phyloP scores from a whole-genome alignment of 2,329 filamentous ascomycete species.

The Stagonosporopsis vannaccii region DNA sequence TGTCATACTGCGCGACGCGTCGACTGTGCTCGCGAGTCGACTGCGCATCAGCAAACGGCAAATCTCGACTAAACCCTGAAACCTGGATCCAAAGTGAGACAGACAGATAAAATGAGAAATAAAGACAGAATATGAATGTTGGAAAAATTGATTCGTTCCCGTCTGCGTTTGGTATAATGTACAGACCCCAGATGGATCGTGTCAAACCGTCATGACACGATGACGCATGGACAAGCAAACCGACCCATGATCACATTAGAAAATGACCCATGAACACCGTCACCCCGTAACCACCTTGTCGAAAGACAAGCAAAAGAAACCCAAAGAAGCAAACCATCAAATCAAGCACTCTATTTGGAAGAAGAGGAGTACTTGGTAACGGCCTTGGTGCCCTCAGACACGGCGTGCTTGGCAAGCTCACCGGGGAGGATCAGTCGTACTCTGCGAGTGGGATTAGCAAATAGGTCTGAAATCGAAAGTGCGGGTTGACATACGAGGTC shows the following conservation, averaged over 20 bases:
- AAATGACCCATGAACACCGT: conserved; percentile 55
- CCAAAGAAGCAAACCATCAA: conserved; percentile 57
- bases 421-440: conserved; percentile 97
- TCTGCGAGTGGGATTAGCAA: conserved; percentile 51
- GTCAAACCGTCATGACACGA: conserved; percentile 47
- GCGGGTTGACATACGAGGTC: conserved; percentile 72
- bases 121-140: conserved; percentile 37
- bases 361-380: conserved; percentile 99
- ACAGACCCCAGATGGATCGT: conserved; percentile 50
- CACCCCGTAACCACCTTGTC: conserved; percentile 53
- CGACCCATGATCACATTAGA: conserved; percentile 62
- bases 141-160: conserved; percentile 52
- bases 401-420: conserved; percentile 99
- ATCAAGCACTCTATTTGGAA: conserved; percentile 80
- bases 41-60: not conserved
- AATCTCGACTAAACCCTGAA: not conserved
- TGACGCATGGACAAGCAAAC: conserved; percentile 52
- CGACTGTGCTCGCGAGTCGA: not conserved
- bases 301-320: conserved; percentile 59
- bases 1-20: conserved; percentile 1
- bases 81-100: not conserved
- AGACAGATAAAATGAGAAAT: conserved; percentile 6
- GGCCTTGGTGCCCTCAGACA: conserved; percentile 99
- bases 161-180: conserved; percentile 52
- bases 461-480: not conserved